Percentiles rank a stretch among this genome's conserved stretches.
Evolutionary conservation across 495 filamentous ascomycete genomes (phyloP).

Genomic region (Physcia stellaris): DNA sequence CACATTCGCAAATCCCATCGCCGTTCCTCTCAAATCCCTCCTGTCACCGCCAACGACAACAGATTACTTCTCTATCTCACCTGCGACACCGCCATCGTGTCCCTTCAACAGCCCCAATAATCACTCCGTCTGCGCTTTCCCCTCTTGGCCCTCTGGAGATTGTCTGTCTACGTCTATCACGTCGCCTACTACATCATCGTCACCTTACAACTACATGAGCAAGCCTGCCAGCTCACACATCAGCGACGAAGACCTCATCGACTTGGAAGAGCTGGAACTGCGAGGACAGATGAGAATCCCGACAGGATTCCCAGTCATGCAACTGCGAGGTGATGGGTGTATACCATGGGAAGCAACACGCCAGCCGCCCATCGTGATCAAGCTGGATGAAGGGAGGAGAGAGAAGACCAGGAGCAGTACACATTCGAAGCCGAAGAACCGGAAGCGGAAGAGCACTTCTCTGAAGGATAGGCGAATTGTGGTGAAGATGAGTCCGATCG

Average conservation of each 20-base stretch:
- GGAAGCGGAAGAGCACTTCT: constrained; percentile 10
- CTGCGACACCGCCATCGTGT: constrained; percentile 7
- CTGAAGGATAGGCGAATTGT: constrained; percentile 7
- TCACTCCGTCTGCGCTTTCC: constrained; percentile 11
- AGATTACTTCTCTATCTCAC: constrained; percentile 7
- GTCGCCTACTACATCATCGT: constrained; percentile 5
- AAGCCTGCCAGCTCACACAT: constrained; percentile 13
- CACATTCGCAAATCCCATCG: constrained; percentile 14
- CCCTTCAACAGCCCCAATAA: constrained; percentile 2
- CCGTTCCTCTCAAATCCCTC: constrained; percentile 13
- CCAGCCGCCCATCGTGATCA: constrained; percentile 12
- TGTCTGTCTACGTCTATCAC: constrained; percentile 13
- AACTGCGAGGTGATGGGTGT: neutral
- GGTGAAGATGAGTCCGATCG: constrained; percentile 14
- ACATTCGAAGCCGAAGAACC: constrained; percentile 3
- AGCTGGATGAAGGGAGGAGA: neutral
- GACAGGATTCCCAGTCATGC: neutral
- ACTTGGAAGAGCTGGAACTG: constrained; percentile 10
- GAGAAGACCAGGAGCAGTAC: constrained; percentile 1
- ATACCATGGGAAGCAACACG: constrained; percentile 13
- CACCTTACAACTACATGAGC: neutral
- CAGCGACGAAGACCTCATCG: constrained; percentile 16
- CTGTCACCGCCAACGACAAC: constrained; percentile 12
- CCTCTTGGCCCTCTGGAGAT: constrained; percentile 15
- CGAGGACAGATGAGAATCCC: constrained; percentile 8